Conservation (phyloP, 2,329 filamentous ascomycete genomes). For the Phaeoacremonium minimum region DNA sequence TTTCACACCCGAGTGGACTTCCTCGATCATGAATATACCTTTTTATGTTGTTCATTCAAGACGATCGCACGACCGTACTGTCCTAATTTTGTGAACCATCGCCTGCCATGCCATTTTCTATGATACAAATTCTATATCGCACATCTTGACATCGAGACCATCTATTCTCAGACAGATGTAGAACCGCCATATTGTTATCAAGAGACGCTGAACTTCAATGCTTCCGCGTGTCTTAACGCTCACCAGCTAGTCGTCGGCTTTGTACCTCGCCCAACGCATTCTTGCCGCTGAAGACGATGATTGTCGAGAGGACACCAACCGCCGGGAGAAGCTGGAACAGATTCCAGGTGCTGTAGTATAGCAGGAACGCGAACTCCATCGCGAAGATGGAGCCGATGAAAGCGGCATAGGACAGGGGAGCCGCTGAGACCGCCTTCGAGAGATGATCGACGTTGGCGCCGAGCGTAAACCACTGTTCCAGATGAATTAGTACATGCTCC, state of each 20-base stretch:
- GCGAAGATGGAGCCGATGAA: constrained; percentile 86
- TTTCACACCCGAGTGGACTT: too few relatives aligned
- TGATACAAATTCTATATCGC: neutral
- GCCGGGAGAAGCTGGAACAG: constrained; percentile 84
- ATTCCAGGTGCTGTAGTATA: constrained; percentile 92
- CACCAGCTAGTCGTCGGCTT: constrained; percentile 74
- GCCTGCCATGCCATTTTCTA: too few relatives aligned
- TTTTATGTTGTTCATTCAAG: too few relatives aligned
- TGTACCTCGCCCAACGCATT: constrained; percentile 92
- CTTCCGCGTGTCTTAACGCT: constrained; percentile 45
- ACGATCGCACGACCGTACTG: too few relatives aligned
- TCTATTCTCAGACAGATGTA: too few relatives aligned
- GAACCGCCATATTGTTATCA: too few relatives aligned
- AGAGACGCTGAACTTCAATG: too few relatives aligned
- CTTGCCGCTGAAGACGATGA: constrained; percentile 82
- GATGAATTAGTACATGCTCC: constrained; percentile 1
- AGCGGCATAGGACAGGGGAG: constrained; percentile 74
- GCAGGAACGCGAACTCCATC: constrained; percentile 88
- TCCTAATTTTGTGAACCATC: too few relatives aligned
- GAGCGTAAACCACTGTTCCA: constrained; percentile 67
- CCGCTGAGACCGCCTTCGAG: constrained; percentile 66
- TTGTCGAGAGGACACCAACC: constrained; percentile 60
- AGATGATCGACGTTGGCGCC: constrained; percentile 82
- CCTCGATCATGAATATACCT: too few relatives aligned
- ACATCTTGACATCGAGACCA: too few relatives aligned